Percentiles rank a stretch among this genome's conserved stretches.
Conservation (phyloP, 1,284 basidiomycete genomes). For the Rhodotorula sp. region DNA sequence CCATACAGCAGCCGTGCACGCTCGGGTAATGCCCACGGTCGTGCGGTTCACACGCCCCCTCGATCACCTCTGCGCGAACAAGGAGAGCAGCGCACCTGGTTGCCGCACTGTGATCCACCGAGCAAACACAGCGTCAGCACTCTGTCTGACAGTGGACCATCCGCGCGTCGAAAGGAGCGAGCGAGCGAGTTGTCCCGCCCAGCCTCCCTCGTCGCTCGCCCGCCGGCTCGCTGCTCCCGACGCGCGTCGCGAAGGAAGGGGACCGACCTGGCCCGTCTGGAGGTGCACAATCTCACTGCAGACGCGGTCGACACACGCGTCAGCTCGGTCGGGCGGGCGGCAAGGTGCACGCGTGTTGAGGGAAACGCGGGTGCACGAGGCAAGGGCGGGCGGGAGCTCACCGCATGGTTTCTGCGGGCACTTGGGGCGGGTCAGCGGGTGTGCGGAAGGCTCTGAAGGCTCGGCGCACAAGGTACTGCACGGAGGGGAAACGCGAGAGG, state of each 20-base stretch:
- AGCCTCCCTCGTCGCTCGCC: neutral
- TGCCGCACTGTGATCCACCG: slow-evolving; percentile 9
- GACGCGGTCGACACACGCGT: neutral
- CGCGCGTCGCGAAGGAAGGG: slow-evolving; percentile 41
- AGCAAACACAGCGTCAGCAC: neutral
- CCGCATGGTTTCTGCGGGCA: slow-evolving; percentile 1
- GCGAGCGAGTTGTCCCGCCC: neutral
- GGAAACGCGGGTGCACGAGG: neutral
- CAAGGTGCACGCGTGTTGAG: neutral
- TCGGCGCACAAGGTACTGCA: neutral
- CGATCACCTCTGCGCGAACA: neutral
- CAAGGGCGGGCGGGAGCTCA: neutral
- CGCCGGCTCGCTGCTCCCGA: neutral
- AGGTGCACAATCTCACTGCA: slow-evolving; percentile 84
- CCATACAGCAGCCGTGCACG: too few species aligned
- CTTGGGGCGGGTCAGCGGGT: neutral
- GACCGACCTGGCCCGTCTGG: slow-evolving; percentile 85
- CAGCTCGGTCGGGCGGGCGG: too few species aligned
- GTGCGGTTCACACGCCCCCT: neutral
- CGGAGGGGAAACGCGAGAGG: neutral
- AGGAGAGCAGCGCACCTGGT: slow-evolving; percentile 6
- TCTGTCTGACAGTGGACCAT: rapidly evolving
- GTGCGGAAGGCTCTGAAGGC: neutral
- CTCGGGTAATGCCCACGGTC: too few species aligned
- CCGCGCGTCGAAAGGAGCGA: too few species aligned